Base-by-base conservation (phyloP, 768 basidiomycete genomes). In the Boletus rubroflammeus region DNA sequence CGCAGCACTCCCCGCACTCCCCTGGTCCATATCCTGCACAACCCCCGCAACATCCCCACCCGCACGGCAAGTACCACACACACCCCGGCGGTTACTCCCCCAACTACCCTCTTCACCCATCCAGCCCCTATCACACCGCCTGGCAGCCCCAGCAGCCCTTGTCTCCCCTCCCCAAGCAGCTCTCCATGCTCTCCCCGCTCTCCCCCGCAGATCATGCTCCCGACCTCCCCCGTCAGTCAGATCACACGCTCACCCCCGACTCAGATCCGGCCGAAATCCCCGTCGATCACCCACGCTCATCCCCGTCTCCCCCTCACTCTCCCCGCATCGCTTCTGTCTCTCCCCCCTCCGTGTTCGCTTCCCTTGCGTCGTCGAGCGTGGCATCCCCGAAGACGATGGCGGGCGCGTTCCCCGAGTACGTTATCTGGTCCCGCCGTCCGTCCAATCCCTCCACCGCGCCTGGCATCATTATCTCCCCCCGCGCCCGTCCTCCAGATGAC, bases 371-470 rank as follows among this genome's bases (percentile, higher is more conserved):
- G 9, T 47, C 58, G 7, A 47, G n/a, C 38, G 14, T 42, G 17
- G 47, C 49, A n/a, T 57, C 61, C 17, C 23, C 32, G 0, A 19
- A 21, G 29, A 4, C 25, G 21, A 46, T 41, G 47, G n/a, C 48
- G 26, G 28, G 5, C 31, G 14, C 43, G 25, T 10, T 25, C 42
- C 32, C 71, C 10, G 71, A 72, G 35, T 88, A 81, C 72, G 85
- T 82, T 5, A 80, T 90, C 35, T 90, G 86, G 86, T 86, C 88
- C 0, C 78, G 79, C n/a, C 80, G 86, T 25, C 88, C 88, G 0
- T 70, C 75, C 3, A 73, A 88, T 64, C 88, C 88, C 0, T 72
- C 78, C 3, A 66, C 70, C 42, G 88, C 88, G 0, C 86, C 86
- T 1, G 81, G 83, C 4, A 80, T 90, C 53, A 88, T 90, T 58